Base-by-base conservation (phyloP, 208 protist genomes). In the Acanthamoeba lenticulata region DNA sequence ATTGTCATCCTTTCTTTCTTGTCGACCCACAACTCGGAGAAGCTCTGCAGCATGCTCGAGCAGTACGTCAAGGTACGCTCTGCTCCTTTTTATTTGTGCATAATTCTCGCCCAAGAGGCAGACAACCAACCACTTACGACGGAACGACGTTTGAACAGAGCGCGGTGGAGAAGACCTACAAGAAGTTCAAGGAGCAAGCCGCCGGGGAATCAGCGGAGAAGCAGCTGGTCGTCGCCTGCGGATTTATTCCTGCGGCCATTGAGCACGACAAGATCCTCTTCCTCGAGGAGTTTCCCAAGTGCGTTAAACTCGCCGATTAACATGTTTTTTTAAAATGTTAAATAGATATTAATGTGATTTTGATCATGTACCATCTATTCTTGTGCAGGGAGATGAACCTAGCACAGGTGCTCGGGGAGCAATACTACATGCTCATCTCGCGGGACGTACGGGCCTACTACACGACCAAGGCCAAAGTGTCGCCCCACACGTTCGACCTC, bases 231-330 rank as follows among this genome's bases (percentile, higher is more conserved):
- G 85, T 91, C 36, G 85, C 85, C 36, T 91, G 52, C 15, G 85
- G 85, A 15, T 91, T 91, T 34, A 69, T 91, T 29, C 85, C 85
- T 38, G 85, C 85, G 24, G 85, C 85, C 42, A 91, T 91, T 34
- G 85, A 91, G 42, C 45, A 62, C 45, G 85, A 91, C 40, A 69
- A 62, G 36, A 69, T 91, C 6, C 40, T 72, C 17, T 91, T 91
- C 42, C 21, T 49, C 36, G 85, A 91, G 17, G 85, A 91, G 60
- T 91, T 91, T 32, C 85, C 85, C 32, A 91, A 91, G 85, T 91
- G 27, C 60, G 1, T 42, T 5, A 21, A 36, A 21, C 45, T 5
- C 45, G 45, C 45, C 9, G 9, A 52, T 52, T 44, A 29, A 24
- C 19, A 55, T 38, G 6, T 44, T 86, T 19, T 45, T 34, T 86